Evolutionary conservation across 148 eudicot species (phyloP).

Genomic region (Agrostemma githago): DNA sequence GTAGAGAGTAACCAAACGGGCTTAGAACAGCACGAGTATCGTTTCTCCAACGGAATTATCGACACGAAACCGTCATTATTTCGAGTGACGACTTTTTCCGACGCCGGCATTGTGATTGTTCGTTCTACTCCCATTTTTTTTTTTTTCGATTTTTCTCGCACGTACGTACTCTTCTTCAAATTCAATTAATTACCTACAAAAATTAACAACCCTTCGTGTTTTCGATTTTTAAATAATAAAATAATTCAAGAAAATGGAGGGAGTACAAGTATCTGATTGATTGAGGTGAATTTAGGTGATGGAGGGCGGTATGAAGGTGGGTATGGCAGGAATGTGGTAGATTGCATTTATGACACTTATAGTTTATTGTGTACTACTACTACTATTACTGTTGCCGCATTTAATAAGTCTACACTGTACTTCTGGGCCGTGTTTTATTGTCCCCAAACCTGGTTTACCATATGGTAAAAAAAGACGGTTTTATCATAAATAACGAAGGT

Average conservation of each 20-base stretch:
- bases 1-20: constrained; percentile 23
- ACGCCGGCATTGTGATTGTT: background rate
- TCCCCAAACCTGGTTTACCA: too few relatives aligned
- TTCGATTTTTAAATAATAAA: too few relatives aligned
- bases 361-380: too few relatives aligned
- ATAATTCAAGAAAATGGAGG: too few relatives aligned
- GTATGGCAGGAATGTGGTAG: background rate
- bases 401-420: too few relatives aligned
- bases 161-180: background rate
- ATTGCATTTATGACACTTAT: background rate
- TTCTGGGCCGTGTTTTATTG: too few relatives aligned
- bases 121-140: background rate
- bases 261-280: too few relatives aligned
- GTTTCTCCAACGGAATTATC: background rate
- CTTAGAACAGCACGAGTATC: background rate
- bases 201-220: background rate
- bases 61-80: background rate
- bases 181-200: background rate
- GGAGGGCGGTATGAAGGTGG: background rate
- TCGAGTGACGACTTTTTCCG: background rate
- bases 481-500: too few relatives aligned
- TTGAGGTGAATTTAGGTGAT: background rate
- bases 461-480: too few relatives aligned
- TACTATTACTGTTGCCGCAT: too few relatives aligned
- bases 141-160: too few relatives aligned